Base-by-base conservation (phyloP, 2,329 filamentous ascomycete species). In the Dendryphion nanum region DNA sequence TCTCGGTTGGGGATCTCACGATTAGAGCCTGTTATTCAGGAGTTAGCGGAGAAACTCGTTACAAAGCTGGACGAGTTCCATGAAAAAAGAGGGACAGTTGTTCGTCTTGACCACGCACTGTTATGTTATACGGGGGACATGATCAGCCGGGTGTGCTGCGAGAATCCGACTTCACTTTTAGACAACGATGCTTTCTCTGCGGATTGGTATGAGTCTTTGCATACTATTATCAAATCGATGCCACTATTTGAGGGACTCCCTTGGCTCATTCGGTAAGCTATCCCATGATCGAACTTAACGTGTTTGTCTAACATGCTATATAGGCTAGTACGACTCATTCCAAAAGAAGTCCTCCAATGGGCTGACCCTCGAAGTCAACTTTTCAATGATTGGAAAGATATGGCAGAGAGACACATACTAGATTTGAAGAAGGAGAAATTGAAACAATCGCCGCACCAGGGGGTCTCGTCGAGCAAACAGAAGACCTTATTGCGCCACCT, bases 401-500 rank as follows among this genome's bases (percentile, higher is more conserved):
- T 10, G 6, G 29, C 29, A 7, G 10, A 30, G 15, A 10, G 15
- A 17, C 29, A 30, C 15, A 30, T 30, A 10, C 8, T 8, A 26
- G 23, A n/a, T n/a, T n/a, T n/a, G n/a, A n/a, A n/a, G n/a, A n/a
- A n/a, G n/a, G n/a, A n/a, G n/a, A n/a, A n/a, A n/a, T n/a, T n/a
- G n/a, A n/a, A n/a, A n/a, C n/a, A n/a, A n/a, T n/a, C n/a, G n/a
- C n/a, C n/a, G n/a, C n/a, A n/a, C n/a, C n/a, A n/a, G n/a, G n/a
- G n/a, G n/a, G n/a, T n/a, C n/a, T n/a, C n/a, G n/a, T n/a, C n/a
- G n/a, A n/a, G n/a, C n/a, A n/a, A n/a, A n/a, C n/a, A n/a, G n/a
- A n/a, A 16, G 18, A 51, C 57, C 4, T 31, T 64, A 13, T 66
- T 65, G 35, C 53, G 50, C 14, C 45, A 57, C 20, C 35, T 67